Evolutionary conservation across 1,284 basidiomycete genomes (phyloP), one percentile per base, ranked within the genome.

Genomic region (Puccinia novopanici): DNA sequence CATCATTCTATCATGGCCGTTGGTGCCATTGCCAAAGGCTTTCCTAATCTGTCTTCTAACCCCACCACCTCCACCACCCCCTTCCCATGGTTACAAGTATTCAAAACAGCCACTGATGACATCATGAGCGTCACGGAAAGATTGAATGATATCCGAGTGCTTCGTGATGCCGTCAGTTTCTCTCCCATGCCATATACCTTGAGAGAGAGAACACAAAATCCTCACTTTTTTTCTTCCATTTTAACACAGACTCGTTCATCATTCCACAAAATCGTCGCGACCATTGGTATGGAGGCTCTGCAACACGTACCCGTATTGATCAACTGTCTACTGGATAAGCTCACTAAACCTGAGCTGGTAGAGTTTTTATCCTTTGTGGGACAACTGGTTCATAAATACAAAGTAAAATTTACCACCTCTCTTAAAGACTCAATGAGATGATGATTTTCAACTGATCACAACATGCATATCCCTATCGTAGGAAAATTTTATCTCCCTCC

Each of bases 331-430:
- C 89, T 99, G 70, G 89, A 91, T 8, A 93, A 98, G 84, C 95
- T 97, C 83, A 95, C 96, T 82, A 91, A 94, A 0, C 90, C 91
- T 10, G 97, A 99, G 86, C 88, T 99, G 81, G 91, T 93, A 61
- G 97, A 99, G 85, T 97, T 99, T 84, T 91, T 99, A 88, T 92
- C 91, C 85, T 99, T 99, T 88, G 91, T 99, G 80, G 91, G 91
- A 10, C 88, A 98, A 27, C 88, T 99, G 81, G 92, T 96, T 81
- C 94, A 97, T 86, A 93, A 93, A 85, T 90, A 99, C 82, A 93
- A 94, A 89, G 94, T 94, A 82, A 83, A 19, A 50, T 9, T n/a
- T n/a, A n/a, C n/a, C n/a, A n/a, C 2, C 24, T 3, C 22, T 27
- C 3, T 82, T 27, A 30, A 54, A 34, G 34, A 34, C 34, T 34